These are phyloP conservation scores for Aspergillus affinis DNA, from an alignment of 495 filamentous ascomycete species.

Conservation along the genomic window DNA sequence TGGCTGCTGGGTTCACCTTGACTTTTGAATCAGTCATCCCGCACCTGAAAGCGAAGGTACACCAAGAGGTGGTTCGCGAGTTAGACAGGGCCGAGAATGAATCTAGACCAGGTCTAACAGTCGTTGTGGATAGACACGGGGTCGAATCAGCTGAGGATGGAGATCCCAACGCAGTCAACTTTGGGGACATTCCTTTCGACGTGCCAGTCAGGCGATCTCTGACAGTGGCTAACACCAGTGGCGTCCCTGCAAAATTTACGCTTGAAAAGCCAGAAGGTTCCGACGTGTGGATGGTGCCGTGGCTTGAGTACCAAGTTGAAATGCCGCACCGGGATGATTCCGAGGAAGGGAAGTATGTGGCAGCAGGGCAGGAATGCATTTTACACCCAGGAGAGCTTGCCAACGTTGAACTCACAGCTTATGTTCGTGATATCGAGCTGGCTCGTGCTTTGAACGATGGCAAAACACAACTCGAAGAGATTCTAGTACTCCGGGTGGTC, in stretches of 20 bases:
- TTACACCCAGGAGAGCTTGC: conserved; percentile 82
- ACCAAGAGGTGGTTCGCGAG: conserved; percentile 83
- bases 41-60: conserved; percentile 75
- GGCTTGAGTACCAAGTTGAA: conserved; percentile 68
- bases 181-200: conserved; percentile 71
- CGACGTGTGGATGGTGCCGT: conserved; percentile 46
- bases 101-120: conserved; percentile 75
- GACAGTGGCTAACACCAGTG: conserved; percentile 89
- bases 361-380: conserved; percentile 47
- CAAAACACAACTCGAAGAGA: conserved; percentile 68
- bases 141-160: conserved; percentile 26
- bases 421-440: conserved; percentile 61
- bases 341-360: conserved; percentile 30
- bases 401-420: conserved; percentile 62
- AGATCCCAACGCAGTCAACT: conserved; percentile 64
- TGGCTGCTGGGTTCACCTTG: conserved; percentile 76
- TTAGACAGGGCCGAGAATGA: conserved; percentile 94
- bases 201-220: conserved; percentile 61
- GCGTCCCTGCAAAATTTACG: conserved; percentile 68
- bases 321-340: conserved; percentile 38
- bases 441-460: conserved; percentile 71
- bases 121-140: conserved; percentile 69
- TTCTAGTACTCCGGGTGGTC: conserved; percentile 83
- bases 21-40: conserved; percentile 82
- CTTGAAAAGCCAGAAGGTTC: conserved; percentile 65